These are phyloP conservation scores for Pseudoperonospora humuli DNA, from an alignment of 352 stramenopile species.

Conservation along the genomic window DNA sequence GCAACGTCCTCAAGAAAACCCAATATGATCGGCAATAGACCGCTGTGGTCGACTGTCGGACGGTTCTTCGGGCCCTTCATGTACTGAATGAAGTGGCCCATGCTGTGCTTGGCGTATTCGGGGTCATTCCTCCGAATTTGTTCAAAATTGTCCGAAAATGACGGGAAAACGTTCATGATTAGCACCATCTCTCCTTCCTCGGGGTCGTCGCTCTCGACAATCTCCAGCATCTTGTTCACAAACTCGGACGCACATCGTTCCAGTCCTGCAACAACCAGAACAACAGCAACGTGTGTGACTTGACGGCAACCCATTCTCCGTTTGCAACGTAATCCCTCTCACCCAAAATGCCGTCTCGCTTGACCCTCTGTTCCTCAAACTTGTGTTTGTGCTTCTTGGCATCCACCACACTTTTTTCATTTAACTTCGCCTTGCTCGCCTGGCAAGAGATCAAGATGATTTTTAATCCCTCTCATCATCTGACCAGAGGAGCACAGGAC, in stretches of 20 bases:
- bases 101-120: slow-evolving; percentile 79
- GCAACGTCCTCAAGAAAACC: slow-evolving; percentile 63
- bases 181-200: slow-evolving; percentile 78
- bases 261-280: slow-evolving; percentile 30
- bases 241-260: slow-evolving; percentile 83
- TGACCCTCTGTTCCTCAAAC: slow-evolving; percentile 77
- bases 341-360: slow-evolving; percentile 78
- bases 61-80: slow-evolving; percentile 80
- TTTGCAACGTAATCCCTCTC: not conserved
- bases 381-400: slow-evolving; percentile 71
- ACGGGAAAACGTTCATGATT: slow-evolving; percentile 82
- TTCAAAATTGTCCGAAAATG: slow-evolving; percentile 80
- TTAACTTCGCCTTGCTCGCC: slow-evolving; percentile 54
- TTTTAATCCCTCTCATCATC: slow-evolving; percentile 24
- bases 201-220: slow-evolving; percentile 69
- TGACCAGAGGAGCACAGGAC: slow-evolving; percentile 19
- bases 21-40: slow-evolving; percentile 65
- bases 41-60: slow-evolving; percentile 60
- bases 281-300: not conserved
- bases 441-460: slow-evolving; percentile 31
- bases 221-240: slow-evolving; percentile 79
- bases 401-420: slow-evolving; percentile 57
- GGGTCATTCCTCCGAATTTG: slow-evolving; percentile 72
- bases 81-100: slow-evolving; percentile 81
- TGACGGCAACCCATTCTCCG: not conserved